Base-by-base conservation (phyloP, 108 stramenopile genomes). In the Skeletonema costatum region DNA sequence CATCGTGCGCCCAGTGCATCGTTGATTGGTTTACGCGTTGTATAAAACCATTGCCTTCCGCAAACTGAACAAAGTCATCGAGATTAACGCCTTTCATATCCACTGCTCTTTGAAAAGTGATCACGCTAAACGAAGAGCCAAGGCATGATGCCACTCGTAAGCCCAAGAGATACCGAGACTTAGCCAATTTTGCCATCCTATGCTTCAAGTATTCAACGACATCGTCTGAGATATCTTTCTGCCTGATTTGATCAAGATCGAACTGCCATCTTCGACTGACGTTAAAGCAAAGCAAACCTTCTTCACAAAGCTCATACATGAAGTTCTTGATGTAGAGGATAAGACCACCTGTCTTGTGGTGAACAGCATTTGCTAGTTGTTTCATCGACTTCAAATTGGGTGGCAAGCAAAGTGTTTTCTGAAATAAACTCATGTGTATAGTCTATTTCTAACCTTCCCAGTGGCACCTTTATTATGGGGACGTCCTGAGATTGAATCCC, bases 121-220 rank as follows among this genome's bases (percentile, higher is more conserved):
- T 42, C 0, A 56, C 31, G 60, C 73, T 32, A 46, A 66, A 78
- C 19, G 38, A 14, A 32, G 42, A 66, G 19, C 78, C 78, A n/a
- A 78, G 71, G 21, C 78, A 78, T n/a, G 78, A 72, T 17, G 78
- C 78, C n/a, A 74, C 44, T 17, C 66, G 64, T 5, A 78, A 59
- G 17, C 64, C 60, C 10, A n/a, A 17, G n/a, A 51, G 50, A 51
- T 51, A 16, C 17, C 60, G 71, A 32, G 66, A 19, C 11, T 46
- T 16, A n/a, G 78, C 46, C 14, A 70, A 29, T 21, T 62, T 36
- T 5, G 35, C 35, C 58, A 78, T 67, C 2, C 58, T 33, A 17
- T 46, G 60, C 9, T 29, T 58, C 3, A 74, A 36, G 38, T 60
- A 50, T 19, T 60, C 32, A 14, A 66, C 78, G 1, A 73, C 73